These are phyloP conservation scores for Aspergillus hortae DNA, from an alignment of 2,329 filamentous ascomycete genomes.

Conservation along the genomic window DNA sequence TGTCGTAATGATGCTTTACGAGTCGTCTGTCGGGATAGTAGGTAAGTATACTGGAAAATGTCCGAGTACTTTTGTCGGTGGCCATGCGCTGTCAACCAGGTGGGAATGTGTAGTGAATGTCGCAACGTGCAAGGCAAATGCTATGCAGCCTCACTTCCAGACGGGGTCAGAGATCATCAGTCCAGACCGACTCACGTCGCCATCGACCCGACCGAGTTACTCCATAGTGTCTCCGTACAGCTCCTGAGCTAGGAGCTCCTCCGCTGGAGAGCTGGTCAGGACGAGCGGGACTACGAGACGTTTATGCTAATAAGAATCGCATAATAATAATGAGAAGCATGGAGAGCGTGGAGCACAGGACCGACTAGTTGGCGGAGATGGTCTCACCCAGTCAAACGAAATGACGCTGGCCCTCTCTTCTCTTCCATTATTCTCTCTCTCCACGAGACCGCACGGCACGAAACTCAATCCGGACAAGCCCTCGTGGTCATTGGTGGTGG, in stretches of 20 bases:
- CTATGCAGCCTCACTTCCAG: too few relatives aligned
- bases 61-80: too few relatives aligned
- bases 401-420: constrained; percentile 11
- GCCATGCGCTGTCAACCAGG: too few relatives aligned
- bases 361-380: constrained; percentile 13
- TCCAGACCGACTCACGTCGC: too few relatives aligned
- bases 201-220: too few relatives aligned
- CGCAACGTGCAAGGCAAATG: too few relatives aligned
- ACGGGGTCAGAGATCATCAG: too few relatives aligned
- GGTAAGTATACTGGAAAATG: too few relatives aligned
- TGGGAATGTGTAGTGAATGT: too few relatives aligned
- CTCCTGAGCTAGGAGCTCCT: neutral
- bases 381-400: constrained; percentile 15
- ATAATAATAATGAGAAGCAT: constrained; percentile 2
- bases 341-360: constrained; percentile 1
- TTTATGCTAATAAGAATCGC: neutral
- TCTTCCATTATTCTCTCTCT: neutral
- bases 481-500: constrained; percentile 10
- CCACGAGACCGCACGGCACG: constrained; percentile 16
- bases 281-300: neutral
- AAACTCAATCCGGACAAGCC: constrained; percentile 17
- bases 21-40: too few relatives aligned
- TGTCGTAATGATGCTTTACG: too few relatives aligned
- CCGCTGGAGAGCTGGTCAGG: neutral
- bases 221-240: too few relatives aligned